Evolutionary conservation across 768 basidiomycete genomes (phyloP), one percentile per base, ranked within the genome.

Genomic region (Dentipellis sp.): DNA sequence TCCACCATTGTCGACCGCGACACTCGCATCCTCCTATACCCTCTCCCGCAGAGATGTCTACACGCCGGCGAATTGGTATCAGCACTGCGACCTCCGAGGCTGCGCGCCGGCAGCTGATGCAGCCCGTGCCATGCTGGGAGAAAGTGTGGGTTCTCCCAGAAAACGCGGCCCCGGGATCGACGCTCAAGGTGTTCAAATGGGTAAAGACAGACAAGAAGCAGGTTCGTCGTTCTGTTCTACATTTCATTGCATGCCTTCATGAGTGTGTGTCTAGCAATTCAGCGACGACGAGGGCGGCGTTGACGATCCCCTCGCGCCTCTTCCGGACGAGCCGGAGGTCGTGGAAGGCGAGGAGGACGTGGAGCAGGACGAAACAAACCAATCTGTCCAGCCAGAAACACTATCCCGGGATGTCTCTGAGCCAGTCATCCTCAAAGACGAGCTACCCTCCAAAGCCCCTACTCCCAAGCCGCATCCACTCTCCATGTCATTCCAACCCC

Each of bases 91-190:
- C 84, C 51, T 86, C 87, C 2, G 88, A 91, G 68, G 86, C 87
- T 49, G 88, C 88, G 36, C 78, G 88, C 39, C 79, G 88, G 57
- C 86, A 89, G 68, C 75, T 91, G n/a, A 90, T 91, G 86, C 87
- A 88, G 64, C 90, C 90, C 7, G 90, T 91, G n/a, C 80, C 77
- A 23, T 88, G 84, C 60, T 93, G 89, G 90, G 88, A 91, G 70
- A 88, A 85, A 70, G 73, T 76, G 37, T 88, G 87, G 87, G 74
- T 79, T 10, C 68, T 75, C 11, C 79, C 84, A 37, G 84, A 84
- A 56, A 74, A 73, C 54, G 72, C 79, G 21, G 63, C 79, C 16
- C 68, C 80, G 22, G 78, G 78, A 23, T 78, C 88, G 19, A 77
- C 73, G 19, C 69, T 91, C 50, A 85, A 82, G 64, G 75, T 90